Percentiles rank a stretch among this genome's conserved stretches.
Conservation (phyloP, 805 yeast genomes). For the Kodamaea nitidulidarum region DNA sequence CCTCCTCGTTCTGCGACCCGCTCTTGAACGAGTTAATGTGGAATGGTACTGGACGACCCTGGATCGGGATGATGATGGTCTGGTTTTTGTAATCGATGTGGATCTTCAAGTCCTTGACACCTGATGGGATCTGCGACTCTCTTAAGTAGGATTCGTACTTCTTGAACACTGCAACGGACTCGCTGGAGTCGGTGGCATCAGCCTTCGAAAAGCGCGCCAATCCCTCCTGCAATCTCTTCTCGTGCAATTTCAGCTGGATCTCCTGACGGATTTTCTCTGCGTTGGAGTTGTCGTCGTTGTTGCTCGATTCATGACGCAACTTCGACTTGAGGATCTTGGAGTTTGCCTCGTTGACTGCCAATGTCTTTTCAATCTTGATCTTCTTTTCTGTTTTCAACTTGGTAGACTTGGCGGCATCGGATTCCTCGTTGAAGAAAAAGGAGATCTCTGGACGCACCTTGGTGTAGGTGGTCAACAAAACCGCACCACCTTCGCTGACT, state of each 20-base stretch:
- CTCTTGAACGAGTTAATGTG: constrained; percentile 92
- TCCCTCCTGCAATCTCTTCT: constrained; percentile 83
- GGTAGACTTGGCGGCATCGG: constrained; percentile 25
- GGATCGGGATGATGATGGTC: constrained; percentile 83
- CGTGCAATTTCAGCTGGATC: constrained; percentile 79
- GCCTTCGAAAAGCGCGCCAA: constrained; percentile 75
- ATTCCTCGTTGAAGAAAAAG: constrained; percentile 74
- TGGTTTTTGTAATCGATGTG: constrained; percentile 86
- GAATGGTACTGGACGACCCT: constrained; percentile 97
- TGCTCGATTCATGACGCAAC: constrained; percentile 69
- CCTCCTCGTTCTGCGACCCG: constrained; percentile 94
- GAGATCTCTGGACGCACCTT: constrained; percentile 73
- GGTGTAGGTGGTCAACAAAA: constrained; percentile 67
- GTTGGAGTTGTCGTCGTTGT: constrained; percentile 58
- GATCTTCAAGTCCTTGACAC: constrained; percentile 77
- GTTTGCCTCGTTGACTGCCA: constrained; percentile 31
- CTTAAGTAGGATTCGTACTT: constrained; percentile 92
- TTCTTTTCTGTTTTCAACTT: constrained; percentile 40
- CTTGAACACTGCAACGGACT: constrained; percentile 71
- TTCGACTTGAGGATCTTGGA: constrained; percentile 76
- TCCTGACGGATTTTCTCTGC: constrained; percentile 78
- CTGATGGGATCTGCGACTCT: constrained; percentile 84
- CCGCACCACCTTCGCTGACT: constrained; percentile 58
- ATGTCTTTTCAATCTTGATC: constrained; percentile 25
- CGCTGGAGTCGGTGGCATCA: constrained; percentile 62